These are phyloP conservation scores for Lablab purpureus DNA, from an alignment of 306 rosid species.

Conservation along the genomic window DNA sequence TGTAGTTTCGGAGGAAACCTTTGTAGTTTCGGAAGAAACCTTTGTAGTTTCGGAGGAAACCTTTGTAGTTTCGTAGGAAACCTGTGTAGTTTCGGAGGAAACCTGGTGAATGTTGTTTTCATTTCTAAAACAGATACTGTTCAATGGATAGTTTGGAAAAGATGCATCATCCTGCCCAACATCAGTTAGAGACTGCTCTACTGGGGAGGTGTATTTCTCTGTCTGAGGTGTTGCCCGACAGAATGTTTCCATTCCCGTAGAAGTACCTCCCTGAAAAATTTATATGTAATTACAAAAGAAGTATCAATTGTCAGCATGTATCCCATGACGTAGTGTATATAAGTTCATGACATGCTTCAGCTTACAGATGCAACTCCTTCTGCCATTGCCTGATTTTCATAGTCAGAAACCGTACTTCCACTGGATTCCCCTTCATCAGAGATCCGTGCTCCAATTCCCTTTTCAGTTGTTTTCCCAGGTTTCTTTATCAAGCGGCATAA, in stretches of 20 bases:
- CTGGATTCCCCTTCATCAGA: constrained; percentile 51
- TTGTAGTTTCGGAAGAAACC: no score
- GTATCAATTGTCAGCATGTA: constrained; percentile 6
- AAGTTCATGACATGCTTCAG: constrained; percentile 21
- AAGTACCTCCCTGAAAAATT: constrained; percentile 39
- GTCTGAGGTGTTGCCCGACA: not conserved
- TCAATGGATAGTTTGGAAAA: not conserved
- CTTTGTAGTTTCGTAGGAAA: no score
- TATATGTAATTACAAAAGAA: not conserved
- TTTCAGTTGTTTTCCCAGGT: constrained; percentile 40
- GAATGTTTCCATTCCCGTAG: not conserved
- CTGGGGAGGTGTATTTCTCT: not conserved
- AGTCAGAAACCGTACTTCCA: constrained; percentile 21
- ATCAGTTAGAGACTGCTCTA: constrained; percentile 11
- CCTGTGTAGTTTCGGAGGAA: no score
- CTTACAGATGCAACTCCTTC: constrained; percentile 54
- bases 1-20: no score
- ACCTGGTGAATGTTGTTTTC: not conserved
- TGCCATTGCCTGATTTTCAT: constrained; percentile 9
- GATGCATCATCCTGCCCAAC: not conserved
- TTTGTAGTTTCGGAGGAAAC: no score
- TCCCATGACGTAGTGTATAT: not conserved
- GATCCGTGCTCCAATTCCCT: not conserved
- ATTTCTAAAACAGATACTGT: constrained; percentile 5
- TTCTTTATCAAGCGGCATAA: constrained; percentile 59